Percentiles rank a stretch among this genome's conserved stretches.
phyloP scores from a whole-genome alignment of 352 stramenopile species.

The Phytophthora sp. region DNA sequence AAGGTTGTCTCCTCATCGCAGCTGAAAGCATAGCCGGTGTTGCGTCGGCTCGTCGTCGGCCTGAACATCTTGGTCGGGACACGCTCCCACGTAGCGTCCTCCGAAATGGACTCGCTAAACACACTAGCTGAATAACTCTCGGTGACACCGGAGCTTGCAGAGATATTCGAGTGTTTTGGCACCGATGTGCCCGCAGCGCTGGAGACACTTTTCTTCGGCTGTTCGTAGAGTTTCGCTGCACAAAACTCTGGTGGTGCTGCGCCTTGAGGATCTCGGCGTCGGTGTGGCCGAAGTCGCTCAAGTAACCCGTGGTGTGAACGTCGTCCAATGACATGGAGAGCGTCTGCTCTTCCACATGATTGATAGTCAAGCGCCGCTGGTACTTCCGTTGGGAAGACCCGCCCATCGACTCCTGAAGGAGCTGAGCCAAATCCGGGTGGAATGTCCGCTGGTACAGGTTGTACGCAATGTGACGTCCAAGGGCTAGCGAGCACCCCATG shows the following conservation, averaged over 20 bases:
- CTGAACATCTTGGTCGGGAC: slow-evolving; percentile 44
- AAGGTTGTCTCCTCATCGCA: slow-evolving; percentile 86
- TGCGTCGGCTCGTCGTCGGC: slow-evolving; percentile 43
- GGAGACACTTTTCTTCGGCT: slow-evolving; percentile 35
- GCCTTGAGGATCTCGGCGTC: slow-evolving; percentile 52
- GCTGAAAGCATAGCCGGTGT: slow-evolving; percentile 84
- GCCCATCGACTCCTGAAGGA: slow-evolving; percentile 70
- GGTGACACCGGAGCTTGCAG: slow-evolving; percentile 1
- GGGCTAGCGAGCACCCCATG: slow-evolving; percentile 70
- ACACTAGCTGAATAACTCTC: slow-evolving; percentile 73
- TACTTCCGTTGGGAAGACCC: slow-evolving; percentile 28
- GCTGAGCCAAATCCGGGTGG: slow-evolving; percentile 67
- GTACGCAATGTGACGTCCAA: slow-evolving; percentile 77
- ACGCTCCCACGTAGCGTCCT: slow-evolving; percentile 52
- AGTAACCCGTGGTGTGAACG: slow-evolving; percentile 50
- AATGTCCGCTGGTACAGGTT: slow-evolving; percentile 86
- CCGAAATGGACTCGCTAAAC: slow-evolving; percentile 59
- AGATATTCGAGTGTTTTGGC: slow-evolving; percentile 25
- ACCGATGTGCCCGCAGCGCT: slow-evolving; percentile 9
- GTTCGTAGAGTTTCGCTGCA: slow-evolving; percentile 29
- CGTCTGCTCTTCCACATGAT: slow-evolving; percentile 74
- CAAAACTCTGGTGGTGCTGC: slow-evolving; percentile 32
- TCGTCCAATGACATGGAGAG: slow-evolving; percentile 84
- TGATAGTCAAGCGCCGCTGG: slow-evolving; percentile 70
- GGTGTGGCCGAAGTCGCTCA: slow-evolving; percentile 54